Evolutionary conservation across 2,329 filamentous ascomycete genomes (phyloP), one percentile per base, ranked within the genome.

Genomic region (Coniochaeta sp.): DNA sequence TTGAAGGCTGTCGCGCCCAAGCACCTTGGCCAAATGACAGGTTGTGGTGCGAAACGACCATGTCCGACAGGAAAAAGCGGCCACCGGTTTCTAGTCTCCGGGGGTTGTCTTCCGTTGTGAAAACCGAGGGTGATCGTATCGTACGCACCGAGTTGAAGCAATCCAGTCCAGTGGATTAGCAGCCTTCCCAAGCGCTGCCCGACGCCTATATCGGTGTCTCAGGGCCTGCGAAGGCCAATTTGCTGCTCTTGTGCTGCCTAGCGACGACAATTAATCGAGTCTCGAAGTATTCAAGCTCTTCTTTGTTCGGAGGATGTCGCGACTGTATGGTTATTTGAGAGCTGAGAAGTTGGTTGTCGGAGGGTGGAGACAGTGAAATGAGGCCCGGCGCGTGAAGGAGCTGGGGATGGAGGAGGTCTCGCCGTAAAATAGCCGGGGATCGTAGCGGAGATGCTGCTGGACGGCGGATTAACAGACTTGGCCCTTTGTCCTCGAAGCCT

Each of bases 181-280:
- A 52, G 47, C 44, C 59, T 47, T 58, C 59, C 62, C 58, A 61
- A 57, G 34, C 64, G 58, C 61, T 60, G 64, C 62, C 65, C 63
- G 65, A 58, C 66, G 63, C 65, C 65, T 64, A 58, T 66, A 38
- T 61, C 61, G 56, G 61, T 52, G 22, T 58, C 59, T 63, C 61
- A 59, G 59, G 60, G 63, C 65, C 63, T 16, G 61, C 28, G 33
- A 28, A 64, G 64, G 64, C 65, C 61, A 36, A 59, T 62, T 62
- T 59, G 57, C 26, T 44, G 28, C 26, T 34, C 34, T 38, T 57
- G 36, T 14, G n/a, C 54, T 38, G 28, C 54, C 31, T 34, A 57
- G 36, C 31, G n/a, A 57, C n/a, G 8, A 57, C 14, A 3, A 1
- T 57, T 34, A 17, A 52, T 14, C 47, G 12, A 17, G 12, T 16